Base-by-base conservation (phyloP, 106 monocot genomes). In the Acorus calamus region DNA sequence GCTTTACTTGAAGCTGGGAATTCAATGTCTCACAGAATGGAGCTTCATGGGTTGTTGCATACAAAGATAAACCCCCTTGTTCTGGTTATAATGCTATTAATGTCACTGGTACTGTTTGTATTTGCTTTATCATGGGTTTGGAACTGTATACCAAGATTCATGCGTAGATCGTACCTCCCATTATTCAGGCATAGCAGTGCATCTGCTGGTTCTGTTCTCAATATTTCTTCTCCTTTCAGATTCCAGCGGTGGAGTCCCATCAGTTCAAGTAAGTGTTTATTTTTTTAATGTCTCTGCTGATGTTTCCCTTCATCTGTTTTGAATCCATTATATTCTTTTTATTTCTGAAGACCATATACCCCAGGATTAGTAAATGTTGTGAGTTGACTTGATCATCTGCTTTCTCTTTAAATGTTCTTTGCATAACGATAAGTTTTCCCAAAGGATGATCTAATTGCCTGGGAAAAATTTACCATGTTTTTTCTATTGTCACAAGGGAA, bases 1-100 rank as follows among this genome's bases (percentile, higher is more conserved):
- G 96, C 87, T 48, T 73, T 96, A 50, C 52, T 83, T 67, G 80
- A 87, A 76, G 96, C 90, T 70, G 86, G 87, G 50, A 66, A 78
- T 57, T 59, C 79, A 66, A 74, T 87, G 46, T 82, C 94, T 55
- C 74, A 67, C 60, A 82, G 78, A 78, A 72, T 72, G 43, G 80
- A 85, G 28, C 47, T 85, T 42, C 72, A 52, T 64, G 74, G 73
- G 9, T 84, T 87, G n/a, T 53, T 81, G 4, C 75, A 76, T 45
- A 61, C 53, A 44, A 66, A 71, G 47, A 70, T 75, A 59, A 74
- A 74, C 58, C 77, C 77, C 28, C 52, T 47, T 45, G 60, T 66
- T 66, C 56, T 87, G 62, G n/a, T 82, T 63, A 6, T 80, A 63
- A 45, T 91, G 50, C 46, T 90, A 59, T 54, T 87, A 60, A 8